Evolutionary conservation across 371 early-diverging fungal species (phyloP).

Genomic region (Quaeritorhiza haematococci): DNA sequence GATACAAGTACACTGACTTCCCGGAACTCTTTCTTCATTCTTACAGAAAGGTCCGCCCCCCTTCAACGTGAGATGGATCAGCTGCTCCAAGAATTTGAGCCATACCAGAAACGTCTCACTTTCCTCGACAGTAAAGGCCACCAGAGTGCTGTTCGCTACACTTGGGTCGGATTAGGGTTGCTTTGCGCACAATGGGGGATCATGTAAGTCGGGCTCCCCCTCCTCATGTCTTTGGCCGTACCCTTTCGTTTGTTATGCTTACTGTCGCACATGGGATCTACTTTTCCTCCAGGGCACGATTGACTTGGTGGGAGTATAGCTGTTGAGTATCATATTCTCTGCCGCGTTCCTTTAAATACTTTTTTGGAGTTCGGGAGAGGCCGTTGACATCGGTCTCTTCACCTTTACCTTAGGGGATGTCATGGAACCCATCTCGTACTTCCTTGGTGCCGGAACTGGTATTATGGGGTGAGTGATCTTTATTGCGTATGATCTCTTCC

Average conservation of each 20-base stretch:
- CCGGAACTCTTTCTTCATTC: too few relatives aligned
- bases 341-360: too few relatives aligned
- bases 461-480: conserved; percentile 24
- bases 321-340: conserved; percentile 7
- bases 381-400: too few relatives aligned
- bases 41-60: conserved; percentile 8
- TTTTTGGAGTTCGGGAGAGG: too few relatives aligned
- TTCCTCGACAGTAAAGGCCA: too few relatives aligned
- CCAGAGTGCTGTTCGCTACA: too few relatives aligned
- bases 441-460: conserved; percentile 20
- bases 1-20: too few relatives aligned
- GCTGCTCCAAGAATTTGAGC: conserved; percentile 10
- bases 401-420: not conserved
- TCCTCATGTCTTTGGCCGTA: too few relatives aligned
- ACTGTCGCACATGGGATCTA: not conserved
- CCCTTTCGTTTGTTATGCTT: not conserved
- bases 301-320: conserved; percentile 21
- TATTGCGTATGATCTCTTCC: conserved; percentile 3
- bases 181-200: conserved; percentile 21
- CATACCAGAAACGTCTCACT: conserved; percentile 4
- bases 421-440: conserved; percentile 25
- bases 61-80: conserved; percentile 4
- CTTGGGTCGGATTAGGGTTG: conserved; percentile 15
- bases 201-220: conserved; percentile 9
- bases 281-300: conserved; percentile 1